Evolutionary conservation across 306 rosid genomes (phyloP).

Genomic region (Adenanthera pavonina): DNA sequence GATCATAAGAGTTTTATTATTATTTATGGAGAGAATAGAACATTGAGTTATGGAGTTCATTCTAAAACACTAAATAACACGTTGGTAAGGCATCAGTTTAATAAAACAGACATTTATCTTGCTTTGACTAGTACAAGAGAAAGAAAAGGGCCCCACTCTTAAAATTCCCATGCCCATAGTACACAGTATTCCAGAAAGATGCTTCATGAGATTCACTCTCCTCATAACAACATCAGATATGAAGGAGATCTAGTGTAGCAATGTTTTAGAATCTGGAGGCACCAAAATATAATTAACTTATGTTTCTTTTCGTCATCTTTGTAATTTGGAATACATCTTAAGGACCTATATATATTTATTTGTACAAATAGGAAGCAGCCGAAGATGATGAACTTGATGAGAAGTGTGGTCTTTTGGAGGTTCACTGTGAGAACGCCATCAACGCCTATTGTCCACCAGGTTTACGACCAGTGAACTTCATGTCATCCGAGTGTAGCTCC

Average conservation of each 20-base stretch:
- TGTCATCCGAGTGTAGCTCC: conserved; percentile 57
- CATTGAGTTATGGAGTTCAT: too few species aligned
- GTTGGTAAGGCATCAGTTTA: too few species aligned
- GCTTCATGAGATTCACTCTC: neutral
- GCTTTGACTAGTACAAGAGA: too few species aligned
- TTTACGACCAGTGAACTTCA: conserved; percentile 60
- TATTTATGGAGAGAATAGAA: too few species aligned
- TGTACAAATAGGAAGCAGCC: conserved; percentile 61
- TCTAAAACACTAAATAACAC: too few species aligned
- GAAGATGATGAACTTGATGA: conserved; percentile 78
- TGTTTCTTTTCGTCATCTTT: neutral
- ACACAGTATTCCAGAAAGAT: neutral
- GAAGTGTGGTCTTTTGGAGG: conserved; percentile 52
- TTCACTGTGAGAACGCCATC: conserved; percentile 66
- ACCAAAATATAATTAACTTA: neutral
- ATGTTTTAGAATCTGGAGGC: neutral
- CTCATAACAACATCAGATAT: neutral
- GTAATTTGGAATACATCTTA: neutral
- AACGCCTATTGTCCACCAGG: conserved; percentile 75
- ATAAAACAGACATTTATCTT: too few species aligned
- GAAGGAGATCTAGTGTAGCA: neutral
- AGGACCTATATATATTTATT: neutral
- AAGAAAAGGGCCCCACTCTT: too few species aligned
- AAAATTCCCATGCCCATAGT: too few species aligned
- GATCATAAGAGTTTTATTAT: too few species aligned